These are phyloP conservation scores for Metschnikowia peoriensis DNA, from an alignment of 805 yeast species.

Conservation along the genomic window DNA sequence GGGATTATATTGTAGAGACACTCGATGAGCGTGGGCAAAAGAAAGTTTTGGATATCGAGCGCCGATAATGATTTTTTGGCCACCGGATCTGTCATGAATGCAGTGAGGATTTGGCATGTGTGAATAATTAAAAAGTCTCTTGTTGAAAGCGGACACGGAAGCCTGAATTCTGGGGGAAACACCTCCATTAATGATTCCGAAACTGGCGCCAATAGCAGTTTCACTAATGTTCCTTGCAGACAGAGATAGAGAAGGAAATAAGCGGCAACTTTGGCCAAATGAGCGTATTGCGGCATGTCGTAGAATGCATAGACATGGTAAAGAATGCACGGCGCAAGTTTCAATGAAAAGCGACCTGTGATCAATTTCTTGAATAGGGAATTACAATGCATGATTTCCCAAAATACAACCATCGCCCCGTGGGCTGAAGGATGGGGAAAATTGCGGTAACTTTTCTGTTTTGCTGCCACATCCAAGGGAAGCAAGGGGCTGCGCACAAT, in stretches of 20 bases:
- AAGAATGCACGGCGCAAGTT: slow-evolving; percentile 51
- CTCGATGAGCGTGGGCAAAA: slow-evolving; percentile 52
- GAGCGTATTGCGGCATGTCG: slow-evolving; percentile 34
- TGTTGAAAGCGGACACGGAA: slow-evolving; percentile 48
- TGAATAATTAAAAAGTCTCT: slow-evolving; percentile 64
- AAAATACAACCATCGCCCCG: slow-evolving; percentile 61
- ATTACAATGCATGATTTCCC: slow-evolving; percentile 81
- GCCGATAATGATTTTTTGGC: slow-evolving; percentile 10
- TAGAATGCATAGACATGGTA: slow-evolving; percentile 56
- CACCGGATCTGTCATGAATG: slow-evolving; percentile 26
- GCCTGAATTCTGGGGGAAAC: slow-evolving; percentile 53
- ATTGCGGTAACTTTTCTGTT: neutral
- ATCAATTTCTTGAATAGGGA: slow-evolving; percentile 44
- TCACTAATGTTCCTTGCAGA: slow-evolving; percentile 36
- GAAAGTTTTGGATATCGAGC: slow-evolving; percentile 28
- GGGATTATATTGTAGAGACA: slow-evolving; percentile 60
- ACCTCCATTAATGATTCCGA: slow-evolving; percentile 42
- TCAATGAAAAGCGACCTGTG: slow-evolving; percentile 46
- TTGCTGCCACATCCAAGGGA: neutral
- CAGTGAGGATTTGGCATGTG: slow-evolving; percentile 31
- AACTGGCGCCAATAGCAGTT: slow-evolving; percentile 46
- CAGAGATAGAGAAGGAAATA: slow-evolving; percentile 53
- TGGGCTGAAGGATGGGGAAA: slow-evolving; percentile 43
- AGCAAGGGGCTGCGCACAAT: slow-evolving; percentile 23
- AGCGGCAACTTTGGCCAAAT: slow-evolving; percentile 49